These are phyloP conservation scores for Aureobasidium sp. DNA, from an alignment of 2,329 filamentous ascomycete species.

Conservation along the genomic window DNA sequence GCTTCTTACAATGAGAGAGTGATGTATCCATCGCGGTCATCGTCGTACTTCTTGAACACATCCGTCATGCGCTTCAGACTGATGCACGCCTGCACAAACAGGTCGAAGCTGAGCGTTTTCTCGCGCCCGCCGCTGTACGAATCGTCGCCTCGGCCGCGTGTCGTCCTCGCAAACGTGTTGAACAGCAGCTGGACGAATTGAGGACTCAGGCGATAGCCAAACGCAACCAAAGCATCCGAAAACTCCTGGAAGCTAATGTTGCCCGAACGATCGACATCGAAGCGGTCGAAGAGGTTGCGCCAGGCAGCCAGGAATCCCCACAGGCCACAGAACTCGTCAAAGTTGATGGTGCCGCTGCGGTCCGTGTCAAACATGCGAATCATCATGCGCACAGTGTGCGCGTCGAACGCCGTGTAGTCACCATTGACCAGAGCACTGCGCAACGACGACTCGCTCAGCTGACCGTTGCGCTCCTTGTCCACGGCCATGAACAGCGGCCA, in stretches of 20 bases:
- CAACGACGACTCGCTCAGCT: slow-evolving; percentile 79
- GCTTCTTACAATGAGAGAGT: slow-evolving; percentile 48
- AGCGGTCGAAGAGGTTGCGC: slow-evolving; percentile 90
- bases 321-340: slow-evolving; percentile 90
- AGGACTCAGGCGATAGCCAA: slow-evolving; percentile 83
- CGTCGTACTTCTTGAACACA: slow-evolving; percentile 97
- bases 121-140: slow-evolving; percentile 24
- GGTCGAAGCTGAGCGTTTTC: slow-evolving; percentile 59
- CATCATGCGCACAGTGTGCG: slow-evolving; percentile 96
- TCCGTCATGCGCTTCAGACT: slow-evolving; percentile 97
- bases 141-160: slow-evolving; percentile 31
- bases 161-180: slow-evolving; percentile 65
- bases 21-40: slow-evolving; percentile 85
- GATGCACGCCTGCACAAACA: slow-evolving; percentile 97
- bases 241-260: slow-evolving; percentile 85
- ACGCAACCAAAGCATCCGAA: slow-evolving; percentile 77
- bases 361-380: slow-evolving; percentile 98
- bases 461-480: slow-evolving; percentile 75
- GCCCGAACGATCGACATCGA: slow-evolving; percentile 79
- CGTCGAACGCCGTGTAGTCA: slow-evolving; percentile 90
- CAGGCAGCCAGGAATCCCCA: slow-evolving; percentile 95
- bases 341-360: slow-evolving; percentile 80
- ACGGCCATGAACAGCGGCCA: slow-evolving; percentile 84
- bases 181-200: slow-evolving; percentile 82
- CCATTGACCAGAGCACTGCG: slow-evolving; percentile 89